Percentiles rank a stretch among this genome's conserved stretches.
Conservation (phyloP, 208 protist genomes). For the Crithidia thermophila region DNA sequence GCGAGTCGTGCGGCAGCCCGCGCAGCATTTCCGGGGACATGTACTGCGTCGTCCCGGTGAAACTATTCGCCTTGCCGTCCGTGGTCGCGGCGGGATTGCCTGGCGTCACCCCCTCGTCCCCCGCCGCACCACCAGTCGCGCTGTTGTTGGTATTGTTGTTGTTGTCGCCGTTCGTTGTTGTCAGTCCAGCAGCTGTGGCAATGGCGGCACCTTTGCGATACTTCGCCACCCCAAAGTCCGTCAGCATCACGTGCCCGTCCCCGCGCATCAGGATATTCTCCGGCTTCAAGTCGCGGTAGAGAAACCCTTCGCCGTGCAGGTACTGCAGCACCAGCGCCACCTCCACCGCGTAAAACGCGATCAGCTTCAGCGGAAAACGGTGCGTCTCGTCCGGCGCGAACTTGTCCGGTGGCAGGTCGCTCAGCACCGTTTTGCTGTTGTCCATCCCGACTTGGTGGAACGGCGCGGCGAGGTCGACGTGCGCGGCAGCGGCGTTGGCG, state of each 20-base stretch:
- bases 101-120: not conserved
- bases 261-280: slow-evolving; percentile 94
- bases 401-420: slow-evolving; percentile 1
- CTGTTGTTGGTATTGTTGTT: slow-evolving; percentile 8
- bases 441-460: slow-evolving; percentile 40
- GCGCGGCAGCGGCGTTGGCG: slow-evolving; percentile 9
- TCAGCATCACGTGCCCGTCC: slow-evolving; percentile 93
- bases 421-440: slow-evolving; percentile 17
- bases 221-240: slow-evolving; percentile 96
- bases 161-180: slow-evolving; percentile 6
- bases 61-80: slow-evolving; percentile 66
- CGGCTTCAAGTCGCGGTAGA: slow-evolving; percentile 95
- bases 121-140: not conserved
- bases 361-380: slow-evolving; percentile 69
- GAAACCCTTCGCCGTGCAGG: slow-evolving; percentile 85
- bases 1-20: slow-evolving; percentile 80
- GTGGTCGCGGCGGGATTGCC: not conserved
- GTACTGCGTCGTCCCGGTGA: slow-evolving; percentile 95
- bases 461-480: slow-evolving; percentile 31
- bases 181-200: slow-evolving; percentile 4
- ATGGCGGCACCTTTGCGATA: slow-evolving; percentile 60
- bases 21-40: slow-evolving; percentile 94
- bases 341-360: slow-evolving; percentile 92
- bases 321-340: slow-evolving; percentile 90
- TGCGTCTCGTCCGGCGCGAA: slow-evolving; percentile 52